These are phyloP conservation scores for Gillenia trifoliata DNA, from an alignment of 306 rosid genomes.

Conservation along the genomic window DNA sequence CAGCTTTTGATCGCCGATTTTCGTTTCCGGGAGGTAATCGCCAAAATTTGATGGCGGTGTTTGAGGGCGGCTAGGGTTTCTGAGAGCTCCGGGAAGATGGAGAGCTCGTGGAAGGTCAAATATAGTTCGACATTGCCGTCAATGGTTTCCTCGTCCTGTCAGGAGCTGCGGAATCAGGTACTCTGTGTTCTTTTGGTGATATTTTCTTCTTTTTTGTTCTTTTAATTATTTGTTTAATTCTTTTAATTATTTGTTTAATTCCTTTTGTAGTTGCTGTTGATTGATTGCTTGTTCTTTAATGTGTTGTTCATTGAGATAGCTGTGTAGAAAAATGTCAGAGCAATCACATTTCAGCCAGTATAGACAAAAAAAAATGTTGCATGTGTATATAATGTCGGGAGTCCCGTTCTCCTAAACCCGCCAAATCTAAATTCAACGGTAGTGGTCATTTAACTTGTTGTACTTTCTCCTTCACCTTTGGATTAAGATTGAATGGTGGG, in stretches of 20 bases:
- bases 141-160: conserved; percentile 26
- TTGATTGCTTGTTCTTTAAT: not conserved
- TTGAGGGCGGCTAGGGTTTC: conserved; percentile 23
- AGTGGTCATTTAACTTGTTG: too few relatives aligned
- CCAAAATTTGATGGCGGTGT: conserved; percentile 2
- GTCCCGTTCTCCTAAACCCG: too few relatives aligned
- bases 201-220: not conserved
- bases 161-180: conserved; percentile 39
- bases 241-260: not conserved
- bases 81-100: conserved; percentile 24
- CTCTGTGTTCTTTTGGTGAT: not conserved
- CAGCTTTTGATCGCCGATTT: conserved; percentile 1
- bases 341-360: not conserved
- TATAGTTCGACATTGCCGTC: conserved; percentile 27
- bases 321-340: not conserved
- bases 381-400: not conserved
- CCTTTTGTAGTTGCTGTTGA: not conserved
- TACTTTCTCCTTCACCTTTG: too few relatives aligned
- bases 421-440: too few relatives aligned
- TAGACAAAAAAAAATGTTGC: not conserved
- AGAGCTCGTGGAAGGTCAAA: conserved; percentile 27
- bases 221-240: too few relatives aligned
- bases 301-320: not conserved
- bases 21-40: not conserved
- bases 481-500: too few relatives aligned